Conservation (phyloP, 768 basidiomycete genomes). For the Trametes cubensis region DNA sequence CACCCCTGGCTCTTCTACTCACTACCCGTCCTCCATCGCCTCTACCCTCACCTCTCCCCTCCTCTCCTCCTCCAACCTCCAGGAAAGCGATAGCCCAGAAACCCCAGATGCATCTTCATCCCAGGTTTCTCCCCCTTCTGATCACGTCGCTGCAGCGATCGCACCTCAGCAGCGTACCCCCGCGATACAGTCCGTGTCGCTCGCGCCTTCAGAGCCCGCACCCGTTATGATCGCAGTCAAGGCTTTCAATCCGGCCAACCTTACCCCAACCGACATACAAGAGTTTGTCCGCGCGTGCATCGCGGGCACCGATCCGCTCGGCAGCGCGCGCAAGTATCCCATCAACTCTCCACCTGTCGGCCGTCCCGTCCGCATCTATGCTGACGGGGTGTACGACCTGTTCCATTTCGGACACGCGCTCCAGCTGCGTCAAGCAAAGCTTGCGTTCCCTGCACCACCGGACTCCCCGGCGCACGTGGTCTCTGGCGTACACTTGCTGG, state of each 20-base stretch:
- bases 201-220: slow-evolving; percentile 25
- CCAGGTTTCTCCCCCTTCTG: slow-evolving; percentile 4
- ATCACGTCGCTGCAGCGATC: neutral
- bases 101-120: slow-evolving; percentile 15
- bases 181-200: slow-evolving; percentile 15
- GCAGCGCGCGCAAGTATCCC: slow-evolving; percentile 54
- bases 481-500: slow-evolving; percentile 84
- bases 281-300: slow-evolving; percentile 77
- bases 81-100: slow-evolving; percentile 20
- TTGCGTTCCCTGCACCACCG: slow-evolving; percentile 61
- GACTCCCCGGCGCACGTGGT: slow-evolving; percentile 16
- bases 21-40: slow-evolving; percentile 30
- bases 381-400: slow-evolving; percentile 97
- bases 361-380: slow-evolving; percentile 87
- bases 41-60: slow-evolving; percentile 23
- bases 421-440: slow-evolving; percentile 94
- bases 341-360: slow-evolving; percentile 83
- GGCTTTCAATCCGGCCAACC: slow-evolving; percentile 62
- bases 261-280: slow-evolving; percentile 79
- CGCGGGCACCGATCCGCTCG: slow-evolving; percentile 58
- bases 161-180: slow-evolving; percentile 14
- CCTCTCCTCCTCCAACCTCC: slow-evolving; percentile 15
- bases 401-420: slow-evolving; percentile 98
- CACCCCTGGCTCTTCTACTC: slow-evolving; percentile 24
- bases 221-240: slow-evolving; percentile 32